Evolutionary conservation across 2,329 filamentous ascomycete genomes (phyloP), one percentile per base, ranked within the genome.

Genomic region (Didymella pomorum): DNA sequence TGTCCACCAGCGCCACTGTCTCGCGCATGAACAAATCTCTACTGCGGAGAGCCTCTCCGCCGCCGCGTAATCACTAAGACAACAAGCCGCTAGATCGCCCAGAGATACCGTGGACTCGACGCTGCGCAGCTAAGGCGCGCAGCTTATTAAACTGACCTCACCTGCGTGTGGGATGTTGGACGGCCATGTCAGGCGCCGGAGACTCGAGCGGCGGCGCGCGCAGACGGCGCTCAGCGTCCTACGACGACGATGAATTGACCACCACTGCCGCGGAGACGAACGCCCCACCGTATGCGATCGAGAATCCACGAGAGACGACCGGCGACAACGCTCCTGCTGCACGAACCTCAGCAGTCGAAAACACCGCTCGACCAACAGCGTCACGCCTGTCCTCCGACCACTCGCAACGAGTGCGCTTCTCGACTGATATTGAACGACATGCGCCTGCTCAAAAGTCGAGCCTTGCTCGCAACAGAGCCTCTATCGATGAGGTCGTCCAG

Each of bases 351-450:
- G 70, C 68, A 3, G 43, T 70, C 18, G 69, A 67, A 45, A 49
- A 43, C 53, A 42, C 66, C 25, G 65, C 69, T 20, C 62, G 68
- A 37, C 70, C 71, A 3, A 65, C 70, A 1, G 52, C 69, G 41
- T 64, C 71, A 35, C 71, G 69, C 45, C 35, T 67, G 1, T 71
- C 72, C 7, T 66, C 71, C 25, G 72, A 76, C 42, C 64, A 63
- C 8, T 58, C 68, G 8, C 70, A 67, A 23, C 70, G 73, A 45
- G 75, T 78, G 9, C 73, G 75, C 48, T 78, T 78, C 60, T 78
- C 75, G 2, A 71, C 73, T 44, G 74, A 78, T 42, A 39, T 75
- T 44, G 71, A 76, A 58, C 65, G 66, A 29, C 61, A 70, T 64
- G 64, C 29, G 20, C 53, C 60, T 2, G 58, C 48, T 29, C 65